These are phyloP conservation scores for Phtheirospermum japonicum DNA, from an alignment of 257 asterid genomes.

Conservation along the genomic window DNA sequence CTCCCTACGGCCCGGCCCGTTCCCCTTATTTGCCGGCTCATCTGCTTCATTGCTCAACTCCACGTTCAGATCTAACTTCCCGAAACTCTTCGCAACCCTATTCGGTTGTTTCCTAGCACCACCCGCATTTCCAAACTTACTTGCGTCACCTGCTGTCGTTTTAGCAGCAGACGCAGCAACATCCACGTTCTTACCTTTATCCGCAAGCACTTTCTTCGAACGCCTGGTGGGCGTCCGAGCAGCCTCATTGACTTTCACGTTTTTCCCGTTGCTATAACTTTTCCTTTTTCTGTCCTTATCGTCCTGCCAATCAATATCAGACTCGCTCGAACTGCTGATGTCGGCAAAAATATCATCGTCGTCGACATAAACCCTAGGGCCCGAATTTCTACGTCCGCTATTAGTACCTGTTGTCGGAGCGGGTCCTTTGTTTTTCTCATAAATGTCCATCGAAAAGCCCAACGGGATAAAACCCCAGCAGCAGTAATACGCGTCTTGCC, in stretches of 20 bases:
- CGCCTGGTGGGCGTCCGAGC: constrained; percentile 23
- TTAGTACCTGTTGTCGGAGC: constrained; percentile 19
- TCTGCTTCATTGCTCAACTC: constrained; percentile 62
- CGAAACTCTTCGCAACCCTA: constrained; percentile 44
- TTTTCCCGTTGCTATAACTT: constrained; percentile 32
- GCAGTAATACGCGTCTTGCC: constrained; percentile 57
- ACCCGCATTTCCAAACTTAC: constrained; percentile 33
- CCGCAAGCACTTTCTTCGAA: constrained; percentile 32
- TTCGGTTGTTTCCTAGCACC: constrained; percentile 46
- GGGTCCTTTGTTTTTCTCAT: constrained; percentile 38
- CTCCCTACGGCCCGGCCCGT: constrained; percentile 47
- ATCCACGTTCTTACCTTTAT: constrained; percentile 36
- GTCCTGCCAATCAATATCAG: constrained; percentile 42
- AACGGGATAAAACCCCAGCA: constrained; percentile 79
- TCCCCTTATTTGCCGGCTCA: constrained; percentile 50
- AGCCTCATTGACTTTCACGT: constrained; percentile 28
- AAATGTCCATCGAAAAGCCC: constrained; percentile 46
- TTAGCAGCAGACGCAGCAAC: constrained; percentile 32
- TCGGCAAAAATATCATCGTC: constrained; percentile 50
- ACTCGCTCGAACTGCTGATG: constrained; percentile 50
- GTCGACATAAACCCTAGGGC: constrained; percentile 47
- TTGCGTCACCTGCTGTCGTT: constrained; percentile 24
- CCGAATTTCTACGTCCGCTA: constrained; percentile 28
- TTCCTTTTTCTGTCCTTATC: constrained; percentile 21
- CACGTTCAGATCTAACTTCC: constrained; percentile 62